Evolutionary conservation across 169 alveolate species (phyloP).

Genomic region (Plasmodium cynomolgi): DNA sequence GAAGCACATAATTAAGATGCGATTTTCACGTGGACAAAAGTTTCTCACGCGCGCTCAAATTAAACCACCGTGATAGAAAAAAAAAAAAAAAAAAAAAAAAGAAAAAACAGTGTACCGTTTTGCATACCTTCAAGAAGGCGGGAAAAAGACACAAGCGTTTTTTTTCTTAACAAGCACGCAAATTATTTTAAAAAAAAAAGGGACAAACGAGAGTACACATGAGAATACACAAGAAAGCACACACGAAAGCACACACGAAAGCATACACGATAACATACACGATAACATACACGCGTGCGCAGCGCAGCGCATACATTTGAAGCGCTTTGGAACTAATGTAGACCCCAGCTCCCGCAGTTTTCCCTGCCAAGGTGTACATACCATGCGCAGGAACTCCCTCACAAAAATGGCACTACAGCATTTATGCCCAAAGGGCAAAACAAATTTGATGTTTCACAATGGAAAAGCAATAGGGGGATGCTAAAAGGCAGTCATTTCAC

Average conservation of each 20-base stretch:
- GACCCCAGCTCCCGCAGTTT: background rate
- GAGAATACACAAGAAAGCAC: background rate
- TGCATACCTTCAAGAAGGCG: background rate
- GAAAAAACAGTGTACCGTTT: background rate
- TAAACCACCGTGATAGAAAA: background rate
- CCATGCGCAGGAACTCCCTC: background rate
- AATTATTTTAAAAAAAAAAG: too few relatives aligned
- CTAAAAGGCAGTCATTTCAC: background rate
- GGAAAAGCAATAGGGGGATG: background rate
- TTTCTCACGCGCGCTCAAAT: background rate
- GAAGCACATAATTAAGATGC: background rate
- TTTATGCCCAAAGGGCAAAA: background rate
- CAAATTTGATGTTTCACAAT: background rate
- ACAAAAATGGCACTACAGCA: background rate
- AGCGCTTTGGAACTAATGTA: background rate
- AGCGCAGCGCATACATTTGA: background rate
- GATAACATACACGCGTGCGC: background rate
- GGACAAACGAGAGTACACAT: background rate
- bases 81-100: background rate
- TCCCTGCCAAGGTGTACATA: background rate
- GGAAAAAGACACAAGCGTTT: background rate
- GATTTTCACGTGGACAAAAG: background rate
- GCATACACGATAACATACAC: background rate
- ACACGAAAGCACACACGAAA: too few relatives aligned
- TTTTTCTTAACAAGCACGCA: background rate